Base-by-base conservation (phyloP, 495 filamentous ascomycete species). In the Staphylotrichum longicolle region DNA sequence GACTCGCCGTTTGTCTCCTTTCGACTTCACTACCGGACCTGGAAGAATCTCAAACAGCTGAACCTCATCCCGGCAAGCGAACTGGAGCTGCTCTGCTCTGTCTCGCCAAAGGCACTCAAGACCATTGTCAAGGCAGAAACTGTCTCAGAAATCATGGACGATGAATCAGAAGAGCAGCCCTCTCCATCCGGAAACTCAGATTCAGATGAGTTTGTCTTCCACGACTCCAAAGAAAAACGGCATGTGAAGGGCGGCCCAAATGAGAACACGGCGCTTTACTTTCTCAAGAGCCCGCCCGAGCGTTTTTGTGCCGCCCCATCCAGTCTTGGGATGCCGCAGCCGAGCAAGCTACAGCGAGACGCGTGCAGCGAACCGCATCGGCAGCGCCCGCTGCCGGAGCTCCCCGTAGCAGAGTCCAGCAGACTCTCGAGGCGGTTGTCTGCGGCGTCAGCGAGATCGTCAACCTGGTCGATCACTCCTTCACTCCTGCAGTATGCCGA, bases 11-110 rank as follows among this genome's bases (percentile, higher is more conserved):
- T 72, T 42, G 75, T 75, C 5, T 73, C 69, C 1, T 82, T 83
- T 57, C 69, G 72, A 44, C 77, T 82, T 57, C 76, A 83, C 56
- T 84, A 84, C 64, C 74, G 80, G 20, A 77, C 76, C 11, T 75
- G 62, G 63, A 62, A 73, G 54, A 65, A 75, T 47, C 73, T 84
- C 35, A 60, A 73, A 37, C 67, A 75, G 40, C 72, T 79, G 35
- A 78, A 74, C 54, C 66, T 80, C 30, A 66, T 77, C 50, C 68
- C 70, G 7, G 41, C 60, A 8, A 62, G 41, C 6, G 68, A 65
- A 35, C 52, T 68, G 7, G 55, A 62, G 32, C 45, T 55, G 39
- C 46, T 67, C 15, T 61, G 54, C 10, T 44, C 52, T 5, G 9
- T 20, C 15, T 64, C 62, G 4, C 58, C 65, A 9, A 62, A 42